Base-by-base conservation (phyloP, 202 grass and related monocot species). In the Panicum hallii region DNA sequence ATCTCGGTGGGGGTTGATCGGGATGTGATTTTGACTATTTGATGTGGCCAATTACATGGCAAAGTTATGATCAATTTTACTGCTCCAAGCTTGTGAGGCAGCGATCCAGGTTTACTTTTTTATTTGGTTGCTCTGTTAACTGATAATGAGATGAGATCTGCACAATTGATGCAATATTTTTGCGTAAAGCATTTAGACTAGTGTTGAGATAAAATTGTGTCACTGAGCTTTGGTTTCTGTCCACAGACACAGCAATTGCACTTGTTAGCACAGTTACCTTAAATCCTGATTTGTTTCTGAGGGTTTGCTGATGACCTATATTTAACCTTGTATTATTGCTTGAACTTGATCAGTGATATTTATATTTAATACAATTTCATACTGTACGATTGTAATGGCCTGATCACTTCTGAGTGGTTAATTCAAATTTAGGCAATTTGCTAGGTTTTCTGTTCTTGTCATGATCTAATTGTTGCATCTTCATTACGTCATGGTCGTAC, bases 261-360 rank as follows among this genome's bases (percentile, higher is more conserved):
- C 58, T 74, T 55, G 7, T 63, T 38, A 34, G 36, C 53, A 55
- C 36, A 48, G 26, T 79, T 87, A 70, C 60, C 53, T 83, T 26
- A 75, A 30, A 13, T 41, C 5, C 7, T 0, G 1, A 56, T 76
- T 7, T 72, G 23, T 38, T 44, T 83, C 1, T 2, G n/a, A 82
- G 40, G 54, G 22, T 83, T 83, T 72, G 3, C 36, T 65, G 65
- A 82, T 77, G 30, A 36, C 38, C 14, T 61, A 44, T 70, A 42
- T 8, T 69, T 30, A 20, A 12, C 36, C 58, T 74, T 81, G 30
- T 65, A 9, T 64, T 55, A 38, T 30, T 10, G 40, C 49, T 67
- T 70, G 48, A 23, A 36, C 71, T 78, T 71, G 15, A 32, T 63
- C 11, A 23, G 48, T 40, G 23, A 52, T 34, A 74, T 66, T 12